Evolutionary conservation across 2,329 filamentous ascomycete genomes (phyloP), one percentile per base, ranked within the genome.

Genomic region (Venturia nashicola): DNA sequence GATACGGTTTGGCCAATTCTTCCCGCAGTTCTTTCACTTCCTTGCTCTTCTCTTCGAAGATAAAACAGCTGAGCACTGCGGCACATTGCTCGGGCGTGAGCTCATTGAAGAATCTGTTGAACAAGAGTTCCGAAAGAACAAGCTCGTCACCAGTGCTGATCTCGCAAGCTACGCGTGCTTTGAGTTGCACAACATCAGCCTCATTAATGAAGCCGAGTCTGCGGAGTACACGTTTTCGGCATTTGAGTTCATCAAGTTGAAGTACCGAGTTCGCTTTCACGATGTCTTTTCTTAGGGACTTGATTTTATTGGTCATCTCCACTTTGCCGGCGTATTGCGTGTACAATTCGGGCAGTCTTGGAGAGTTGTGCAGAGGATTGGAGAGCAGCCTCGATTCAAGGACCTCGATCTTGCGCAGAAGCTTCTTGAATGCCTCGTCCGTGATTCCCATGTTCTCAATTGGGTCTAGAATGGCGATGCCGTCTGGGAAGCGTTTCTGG

Each of bases 21-120:
- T 97, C 91, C 70, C 88, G 88, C 60, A 97, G 80, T 7, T 77
- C 70, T 16, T 85, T 82, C 3, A 85, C 79, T 14, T 92, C 86
- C 70, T 93, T 89, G 59, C 90, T 86, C 80, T 95, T 96, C 77
- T 99, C 94, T 72, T 99, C 95, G 69, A 97, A 97, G 68, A 99
- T 94, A 77, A 99, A 97, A 72, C 90, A 92, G 70, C 90, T 95
- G 65, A 99, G 82, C 6, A 92, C 85, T 0, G 93, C 84, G 0
- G 94, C 94, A 70, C 88, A 90, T 68, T 93, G 83, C 74, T 97
- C 93, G 0, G 94, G 91, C 0, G 86, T 86, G 54, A 97, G 79
- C 72, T 97, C 92, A 73, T 97, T 99, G 83, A 99, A 99, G 82
- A 97, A 97, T 46, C 92, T 86, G 75, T 97, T 95, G 76, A 99